These are phyloP conservation scores for Suhomyces maxii DNA, from an alignment of 1,139 yeast genomes.

Conservation along the genomic window DNA sequence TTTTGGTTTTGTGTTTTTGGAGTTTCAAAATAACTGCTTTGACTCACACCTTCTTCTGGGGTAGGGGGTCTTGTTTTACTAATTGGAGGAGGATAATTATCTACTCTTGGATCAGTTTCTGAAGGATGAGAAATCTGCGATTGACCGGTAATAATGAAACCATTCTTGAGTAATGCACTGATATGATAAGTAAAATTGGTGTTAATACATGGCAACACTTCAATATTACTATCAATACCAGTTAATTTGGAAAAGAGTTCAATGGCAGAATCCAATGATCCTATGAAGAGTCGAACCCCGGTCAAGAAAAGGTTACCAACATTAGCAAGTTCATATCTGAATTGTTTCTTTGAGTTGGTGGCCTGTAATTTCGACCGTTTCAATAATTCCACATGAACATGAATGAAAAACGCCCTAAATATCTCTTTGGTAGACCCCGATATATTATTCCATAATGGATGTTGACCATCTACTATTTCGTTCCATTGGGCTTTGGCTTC, in stretches of 20 bases:
- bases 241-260: slow-evolving; percentile 72
- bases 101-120: slow-evolving; percentile 16
- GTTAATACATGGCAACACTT: slow-evolving; percentile 78
- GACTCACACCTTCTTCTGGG: slow-evolving; percentile 23
- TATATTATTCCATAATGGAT: slow-evolving; percentile 63
- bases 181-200: slow-evolving; percentile 87
- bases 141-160: slow-evolving; percentile 84
- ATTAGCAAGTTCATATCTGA: slow-evolving; percentile 74
- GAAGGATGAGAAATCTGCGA: slow-evolving; percentile 91
- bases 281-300: slow-evolving; percentile 79
- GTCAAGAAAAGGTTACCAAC: slow-evolving; percentile 83
- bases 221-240: slow-evolving; percentile 53
- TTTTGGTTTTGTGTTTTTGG: too few relatives aligned
- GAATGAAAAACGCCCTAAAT: slow-evolving; percentile 73
- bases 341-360: slow-evolving; percentile 47
- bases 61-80: slow-evolving; percentile 39
- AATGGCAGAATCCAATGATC: slow-evolving; percentile 81
- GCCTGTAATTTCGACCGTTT: slow-evolving; percentile 58
- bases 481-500: slow-evolving; percentile 75
- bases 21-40: slow-evolving; percentile 18
- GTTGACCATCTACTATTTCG: slow-evolving; percentile 76
- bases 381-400: slow-evolving; percentile 73
- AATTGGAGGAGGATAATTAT: slow-evolving; percentile 40
- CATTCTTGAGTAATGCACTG: slow-evolving; percentile 71
- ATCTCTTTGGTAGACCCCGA: slow-evolving; percentile 70